Evolutionary conservation across 768 basidiomycete genomes (phyloP).

Genomic region (Roridomyces roridus): DNA sequence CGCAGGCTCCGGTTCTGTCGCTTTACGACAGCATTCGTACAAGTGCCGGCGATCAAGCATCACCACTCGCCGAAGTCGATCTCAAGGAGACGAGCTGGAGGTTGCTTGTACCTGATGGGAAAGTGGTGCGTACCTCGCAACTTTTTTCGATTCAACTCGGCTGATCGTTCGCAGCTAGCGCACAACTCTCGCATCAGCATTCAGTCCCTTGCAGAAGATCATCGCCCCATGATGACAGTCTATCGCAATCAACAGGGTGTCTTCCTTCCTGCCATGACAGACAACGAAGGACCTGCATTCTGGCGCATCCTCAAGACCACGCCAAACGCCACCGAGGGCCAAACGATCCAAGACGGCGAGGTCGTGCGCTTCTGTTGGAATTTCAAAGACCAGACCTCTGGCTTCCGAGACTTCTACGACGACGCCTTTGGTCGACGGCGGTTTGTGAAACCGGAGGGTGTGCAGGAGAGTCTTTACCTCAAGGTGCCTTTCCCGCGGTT

Average conservation of each 20-base stretch:
- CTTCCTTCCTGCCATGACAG: background rate
- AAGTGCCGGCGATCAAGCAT: no score
- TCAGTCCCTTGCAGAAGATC: background rate
- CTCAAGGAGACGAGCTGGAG: no score
- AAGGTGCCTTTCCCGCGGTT: slow-evolving; percentile 1
- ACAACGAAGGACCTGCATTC: background rate
- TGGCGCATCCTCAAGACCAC: background rate
- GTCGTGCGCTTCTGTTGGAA: no score
- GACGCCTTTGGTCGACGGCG: background rate
- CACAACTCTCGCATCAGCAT: no score
- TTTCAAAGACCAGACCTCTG: background rate
- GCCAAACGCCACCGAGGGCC: background rate
- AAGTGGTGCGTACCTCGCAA: no score
- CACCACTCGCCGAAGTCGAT: no score
- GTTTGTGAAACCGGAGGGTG: background rate
- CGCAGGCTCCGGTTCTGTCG: background rate
- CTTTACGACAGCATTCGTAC: background rate
- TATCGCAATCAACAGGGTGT: background rate
- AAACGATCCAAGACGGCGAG: no score
- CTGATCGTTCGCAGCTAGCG: no score
- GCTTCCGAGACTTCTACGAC: background rate
- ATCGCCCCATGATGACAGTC: background rate
- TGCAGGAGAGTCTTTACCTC: background rate
- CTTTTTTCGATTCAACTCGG: no score
- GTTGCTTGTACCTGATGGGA: no score